These are phyloP conservation scores for Prillingera fragicola DNA, from an alignment of 1,284 basidiomycete species.

Conservation along the genomic window DNA sequence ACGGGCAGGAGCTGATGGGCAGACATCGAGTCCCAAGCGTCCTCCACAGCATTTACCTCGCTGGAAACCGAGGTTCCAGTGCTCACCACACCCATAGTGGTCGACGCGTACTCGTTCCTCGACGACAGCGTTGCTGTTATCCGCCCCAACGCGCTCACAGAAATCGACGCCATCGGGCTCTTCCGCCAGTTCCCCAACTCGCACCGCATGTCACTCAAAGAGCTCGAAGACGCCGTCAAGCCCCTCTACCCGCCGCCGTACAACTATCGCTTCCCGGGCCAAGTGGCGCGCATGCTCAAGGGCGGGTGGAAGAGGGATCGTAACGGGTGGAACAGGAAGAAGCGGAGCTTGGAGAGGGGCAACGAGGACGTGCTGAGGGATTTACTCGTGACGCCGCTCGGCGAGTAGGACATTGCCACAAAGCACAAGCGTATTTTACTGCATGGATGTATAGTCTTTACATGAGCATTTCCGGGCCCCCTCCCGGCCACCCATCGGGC, in stretches of 20 bases:
- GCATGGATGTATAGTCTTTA: too few species aligned
- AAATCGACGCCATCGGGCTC: constrained; percentile 1
- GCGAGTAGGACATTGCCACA: too few species aligned
- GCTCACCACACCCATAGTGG: not conserved
- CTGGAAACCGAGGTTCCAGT: constrained; percentile 5
- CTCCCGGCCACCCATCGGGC: too few species aligned
- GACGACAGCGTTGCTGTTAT: not conserved
- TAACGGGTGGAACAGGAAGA: not conserved
- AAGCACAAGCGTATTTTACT: too few species aligned
- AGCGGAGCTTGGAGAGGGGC: not conserved
- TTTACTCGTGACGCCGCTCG: not conserved
- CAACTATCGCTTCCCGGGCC: not conserved
- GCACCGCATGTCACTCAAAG: not conserved
- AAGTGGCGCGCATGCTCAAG: not conserved
- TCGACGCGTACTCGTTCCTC: not conserved
- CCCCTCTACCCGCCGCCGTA: not conserved
- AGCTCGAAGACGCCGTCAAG: not conserved
- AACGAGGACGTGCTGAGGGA: not conserved
- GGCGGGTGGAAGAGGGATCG: not conserved
- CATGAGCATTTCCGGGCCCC: too few species aligned
- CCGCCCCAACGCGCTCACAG: not conserved
- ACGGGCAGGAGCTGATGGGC: not conserved
- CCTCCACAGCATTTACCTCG: not conserved
- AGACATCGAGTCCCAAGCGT: constrained; percentile 5
- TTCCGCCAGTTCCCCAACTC: constrained; percentile 2